These are phyloP conservation scores for Raffaelea ambrosiae DNA, from an alignment of 2,329 filamentous ascomycete species.

Conservation along the genomic window DNA sequence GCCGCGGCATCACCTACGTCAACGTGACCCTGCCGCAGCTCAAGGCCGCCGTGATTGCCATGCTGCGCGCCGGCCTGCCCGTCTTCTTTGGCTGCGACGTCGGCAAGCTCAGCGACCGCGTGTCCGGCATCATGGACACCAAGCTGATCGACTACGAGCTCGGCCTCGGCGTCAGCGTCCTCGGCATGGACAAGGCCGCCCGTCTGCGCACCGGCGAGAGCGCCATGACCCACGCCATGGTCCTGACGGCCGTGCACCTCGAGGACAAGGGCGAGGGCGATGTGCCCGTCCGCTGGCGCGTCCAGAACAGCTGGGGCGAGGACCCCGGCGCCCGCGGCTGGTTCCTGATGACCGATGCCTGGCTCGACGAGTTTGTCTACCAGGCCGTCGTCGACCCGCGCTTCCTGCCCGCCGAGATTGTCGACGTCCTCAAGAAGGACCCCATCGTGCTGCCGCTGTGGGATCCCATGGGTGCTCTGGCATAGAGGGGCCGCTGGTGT, in stretches of 20 bases:
- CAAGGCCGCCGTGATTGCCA: conserved; percentile 64
- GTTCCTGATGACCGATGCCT: conserved; percentile 80
- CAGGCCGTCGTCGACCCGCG: conserved; percentile 76
- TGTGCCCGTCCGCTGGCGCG: conserved; percentile 60
- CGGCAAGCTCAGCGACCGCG: conserved; percentile 65
- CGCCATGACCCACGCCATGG: conserved; percentile 89
- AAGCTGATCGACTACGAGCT: conserved; percentile 70
- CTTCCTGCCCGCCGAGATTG: conserved; percentile 56
- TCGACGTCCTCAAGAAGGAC: conserved; percentile 61
- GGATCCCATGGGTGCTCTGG: conserved; percentile 73
- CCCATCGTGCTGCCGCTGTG: conserved; percentile 65
- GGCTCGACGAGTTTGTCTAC: conserved; percentile 76
- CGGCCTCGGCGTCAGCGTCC: conserved; percentile 69
- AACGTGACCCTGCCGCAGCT: conserved; percentile 69
- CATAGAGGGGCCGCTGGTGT: conserved; percentile 26
- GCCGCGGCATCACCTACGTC: conserved; percentile 68
- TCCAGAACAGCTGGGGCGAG: conserved; percentile 80
- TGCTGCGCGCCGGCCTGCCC: conserved; percentile 69
- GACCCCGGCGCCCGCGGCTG: conserved; percentile 66
- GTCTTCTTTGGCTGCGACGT: conserved; percentile 89
- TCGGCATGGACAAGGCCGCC: conserved; percentile 69
- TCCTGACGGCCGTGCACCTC: conserved; percentile 76
- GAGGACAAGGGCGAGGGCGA: conserved; percentile 52
- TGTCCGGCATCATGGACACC: conserved; percentile 71
- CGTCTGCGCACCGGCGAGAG: conserved; percentile 66